phyloP scores from a whole-genome alignment of 495 filamentous ascomycete genomes.

The Pyrenula massariospora region DNA sequence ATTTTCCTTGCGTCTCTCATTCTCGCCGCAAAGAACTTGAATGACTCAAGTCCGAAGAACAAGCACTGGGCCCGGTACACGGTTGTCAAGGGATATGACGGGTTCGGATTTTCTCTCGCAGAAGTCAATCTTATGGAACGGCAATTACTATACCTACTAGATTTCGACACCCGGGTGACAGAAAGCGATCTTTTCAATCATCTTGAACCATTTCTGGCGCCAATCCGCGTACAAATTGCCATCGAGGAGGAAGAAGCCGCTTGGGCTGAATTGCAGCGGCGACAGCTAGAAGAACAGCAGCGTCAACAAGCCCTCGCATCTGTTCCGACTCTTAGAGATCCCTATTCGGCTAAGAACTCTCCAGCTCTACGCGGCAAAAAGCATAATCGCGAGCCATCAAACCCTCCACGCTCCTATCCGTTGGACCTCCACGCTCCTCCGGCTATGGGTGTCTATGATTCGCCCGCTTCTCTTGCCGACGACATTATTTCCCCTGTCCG shows the following conservation, averaged over 20 bases:
- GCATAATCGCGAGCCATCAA: conserved; percentile 2
- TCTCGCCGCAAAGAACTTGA: conserved; percentile 68
- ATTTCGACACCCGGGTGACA: conserved; percentile 82
- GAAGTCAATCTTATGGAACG: conserved; percentile 99
- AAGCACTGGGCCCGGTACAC: conserved; percentile 98
- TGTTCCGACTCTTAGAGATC: neutral
- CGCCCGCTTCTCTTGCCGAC: conserved; percentile 4
- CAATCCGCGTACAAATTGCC: conserved; percentile 49
- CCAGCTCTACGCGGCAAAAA: neutral
- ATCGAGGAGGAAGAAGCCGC: conserved; percentile 12
- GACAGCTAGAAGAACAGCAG: conserved; percentile 20
- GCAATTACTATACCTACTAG: conserved; percentile 83
- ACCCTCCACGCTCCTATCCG: conserved; percentile 4
- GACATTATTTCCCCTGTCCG: conserved; percentile 11
- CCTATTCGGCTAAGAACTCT: neutral
- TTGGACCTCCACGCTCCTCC: conserved; percentile 7
- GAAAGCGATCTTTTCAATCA: conserved; percentile 77
- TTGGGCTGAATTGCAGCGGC: conserved; percentile 14
- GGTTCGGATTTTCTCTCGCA: conserved; percentile 82
- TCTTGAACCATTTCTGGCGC: conserved; percentile 77
- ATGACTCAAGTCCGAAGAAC: conserved; percentile 95
- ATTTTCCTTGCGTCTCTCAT: conserved; percentile 76
- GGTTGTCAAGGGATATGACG: conserved; percentile 57
- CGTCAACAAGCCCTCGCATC: conserved; percentile 30
- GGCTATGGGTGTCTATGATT: conserved; percentile 8